A percentile compares a stretch with the other conserved stretches of the same genome.
Conservation (phyloP, 78 protist genomes). For the Thecamonas trahens region DNA sequence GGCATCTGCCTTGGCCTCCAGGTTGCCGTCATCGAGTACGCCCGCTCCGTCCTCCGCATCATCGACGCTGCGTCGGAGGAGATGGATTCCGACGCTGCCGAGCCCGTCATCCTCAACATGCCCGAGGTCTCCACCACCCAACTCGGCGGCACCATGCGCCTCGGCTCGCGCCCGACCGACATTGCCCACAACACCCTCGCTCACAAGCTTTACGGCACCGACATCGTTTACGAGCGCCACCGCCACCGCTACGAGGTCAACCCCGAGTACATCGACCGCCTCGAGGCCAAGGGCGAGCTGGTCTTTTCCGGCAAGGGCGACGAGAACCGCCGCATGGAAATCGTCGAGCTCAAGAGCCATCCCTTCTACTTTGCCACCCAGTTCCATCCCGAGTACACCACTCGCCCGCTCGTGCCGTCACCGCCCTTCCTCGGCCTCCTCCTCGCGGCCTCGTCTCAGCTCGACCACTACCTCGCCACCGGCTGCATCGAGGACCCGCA, state of each 20-base stretch:
- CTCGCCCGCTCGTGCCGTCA: conserved; percentile 80
- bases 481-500: too few species aligned
- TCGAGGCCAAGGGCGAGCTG: conserved; percentile 68
- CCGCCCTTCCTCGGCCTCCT: conserved; percentile 86
- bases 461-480: background rate
- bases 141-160: conserved; percentile 97
- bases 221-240: conserved; percentile 86
- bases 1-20: conserved; percentile 97
- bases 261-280: conserved; percentile 51
- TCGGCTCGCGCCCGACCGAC: conserved; percentile 68
- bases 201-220: background rate
- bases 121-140: conserved; percentile 80
- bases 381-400: conserved; percentile 94
- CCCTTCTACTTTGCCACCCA: conserved; percentile 68
- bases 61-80: conserved; percentile 23
- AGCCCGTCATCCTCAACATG: conserved; percentile 78
- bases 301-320: conserved; percentile 66
- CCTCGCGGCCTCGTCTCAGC: conserved; percentile 35
- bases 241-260: conserved; percentile 94
- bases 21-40: conserved; percentile 77
- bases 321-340: conserved; percentile 41
- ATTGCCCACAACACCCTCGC: background rate
- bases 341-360: background rate
- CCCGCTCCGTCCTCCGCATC: conserved; percentile 28
- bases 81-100: background rate